Conservation (phyloP, 768 basidiomycete genomes). For the Psilocybe cyanescens region DNA sequence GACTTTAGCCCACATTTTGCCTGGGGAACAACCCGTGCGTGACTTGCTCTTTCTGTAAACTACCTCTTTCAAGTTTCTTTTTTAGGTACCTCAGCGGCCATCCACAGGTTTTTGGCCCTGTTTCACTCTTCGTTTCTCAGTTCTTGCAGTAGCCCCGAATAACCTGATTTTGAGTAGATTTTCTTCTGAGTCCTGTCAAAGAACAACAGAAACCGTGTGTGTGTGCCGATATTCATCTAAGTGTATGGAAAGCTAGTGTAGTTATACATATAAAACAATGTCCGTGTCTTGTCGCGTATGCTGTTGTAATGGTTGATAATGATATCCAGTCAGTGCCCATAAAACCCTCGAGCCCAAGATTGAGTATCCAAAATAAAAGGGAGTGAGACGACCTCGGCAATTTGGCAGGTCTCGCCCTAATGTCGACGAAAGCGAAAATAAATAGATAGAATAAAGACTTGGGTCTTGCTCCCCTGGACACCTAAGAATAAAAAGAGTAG, state of each 20-base stretch:
- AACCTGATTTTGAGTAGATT: background rate
- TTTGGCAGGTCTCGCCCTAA: background rate
- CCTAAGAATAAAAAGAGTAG: slow-evolving; percentile 16
- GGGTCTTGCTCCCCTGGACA: slow-evolving; percentile 24
- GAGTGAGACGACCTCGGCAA: background rate
- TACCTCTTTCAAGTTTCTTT: too few relatives aligned
- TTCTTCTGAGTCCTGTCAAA: background rate
- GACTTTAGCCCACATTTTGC: background rate
- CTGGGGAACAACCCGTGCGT: background rate
- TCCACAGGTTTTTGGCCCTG: background rate
- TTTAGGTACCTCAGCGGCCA: too few relatives aligned
- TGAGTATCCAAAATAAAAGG: background rate
- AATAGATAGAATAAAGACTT: slow-evolving; percentile 4
- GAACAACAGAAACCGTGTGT: background rate
- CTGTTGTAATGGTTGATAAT: background rate
- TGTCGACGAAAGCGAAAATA: background rate
- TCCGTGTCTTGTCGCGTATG: background rate
- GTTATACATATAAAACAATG: background rate
- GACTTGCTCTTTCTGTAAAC: background rate
- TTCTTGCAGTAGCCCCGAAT: background rate
- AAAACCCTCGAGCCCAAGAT: background rate
- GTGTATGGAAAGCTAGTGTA: background rate
- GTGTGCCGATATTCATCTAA: background rate
- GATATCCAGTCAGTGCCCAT: background rate
- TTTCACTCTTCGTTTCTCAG: background rate